Percentiles rank a stretch among this genome's conserved stretches.
Evolutionary conservation across 176 grass and related monocot genomes (phyloP).

Genomic region (Leersia perrieri): DNA sequence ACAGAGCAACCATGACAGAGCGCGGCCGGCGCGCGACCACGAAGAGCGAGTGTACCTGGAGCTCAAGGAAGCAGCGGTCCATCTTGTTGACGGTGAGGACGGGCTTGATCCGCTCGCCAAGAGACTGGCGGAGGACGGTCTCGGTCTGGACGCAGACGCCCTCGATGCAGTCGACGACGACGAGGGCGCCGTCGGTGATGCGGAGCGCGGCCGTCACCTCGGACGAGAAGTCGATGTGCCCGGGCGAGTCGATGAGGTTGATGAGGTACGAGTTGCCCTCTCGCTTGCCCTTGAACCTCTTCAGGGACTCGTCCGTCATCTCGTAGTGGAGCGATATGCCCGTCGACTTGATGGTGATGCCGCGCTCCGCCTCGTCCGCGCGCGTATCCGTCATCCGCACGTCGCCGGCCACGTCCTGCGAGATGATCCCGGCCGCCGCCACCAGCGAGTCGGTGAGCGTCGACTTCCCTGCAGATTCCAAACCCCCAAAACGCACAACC

Average conservation of each 20-base stretch:
- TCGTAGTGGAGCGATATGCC: background rate
- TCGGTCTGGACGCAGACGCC: background rate
- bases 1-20: background rate
- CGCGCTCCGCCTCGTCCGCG: no score
- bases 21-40: no score
- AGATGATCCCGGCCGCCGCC: background rate
- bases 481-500: no score
- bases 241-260: no score
- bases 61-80: slow-evolving; percentile 50
- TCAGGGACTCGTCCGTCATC: background rate
- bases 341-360: background rate
- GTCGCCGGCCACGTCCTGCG: background rate
- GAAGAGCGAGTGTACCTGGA: no score
- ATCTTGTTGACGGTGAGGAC: slow-evolving; percentile 60
- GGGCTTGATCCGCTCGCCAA: background rate
- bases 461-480: no score
- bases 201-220: background rate
- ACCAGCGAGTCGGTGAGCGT: background rate
- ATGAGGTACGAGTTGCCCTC: background rate
- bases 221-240: background rate
- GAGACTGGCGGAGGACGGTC: background rate
- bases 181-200: background rate
- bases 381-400: no score
- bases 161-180: background rate
- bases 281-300: no score